Evolutionary conservation across 2,329 filamentous ascomycete genomes (phyloP).

Genomic region (Coniella vitis): DNA sequence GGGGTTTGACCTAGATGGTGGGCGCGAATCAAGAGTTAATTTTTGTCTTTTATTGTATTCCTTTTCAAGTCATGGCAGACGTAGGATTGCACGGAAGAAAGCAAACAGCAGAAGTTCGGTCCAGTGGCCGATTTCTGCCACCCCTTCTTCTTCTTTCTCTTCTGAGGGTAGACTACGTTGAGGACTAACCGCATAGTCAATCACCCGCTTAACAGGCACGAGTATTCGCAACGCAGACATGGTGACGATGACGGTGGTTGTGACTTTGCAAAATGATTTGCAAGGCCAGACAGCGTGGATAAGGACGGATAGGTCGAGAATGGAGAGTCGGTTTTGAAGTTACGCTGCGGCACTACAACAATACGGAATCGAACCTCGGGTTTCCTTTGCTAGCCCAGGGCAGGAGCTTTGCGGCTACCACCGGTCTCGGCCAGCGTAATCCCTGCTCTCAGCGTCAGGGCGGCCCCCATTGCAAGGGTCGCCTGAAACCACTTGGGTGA

Average conservation of each 20-base stretch:
- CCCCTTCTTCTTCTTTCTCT: no score
- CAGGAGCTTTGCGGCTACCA: slow-evolving; percentile 30
- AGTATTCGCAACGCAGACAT: slow-evolving; percentile 68
- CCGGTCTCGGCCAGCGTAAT: slow-evolving; percentile 10
- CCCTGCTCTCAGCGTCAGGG: not conserved
- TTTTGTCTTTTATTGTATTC: no score
- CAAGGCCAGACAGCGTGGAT: no score
- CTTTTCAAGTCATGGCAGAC: no score
- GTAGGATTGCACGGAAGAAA: no score
- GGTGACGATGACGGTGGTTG: slow-evolving; percentile 21
- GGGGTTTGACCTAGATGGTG: slow-evolving; percentile 60
- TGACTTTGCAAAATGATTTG: slow-evolving; percentile 17
- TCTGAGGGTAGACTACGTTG: not conserved
- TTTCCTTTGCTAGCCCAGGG: not conserved
- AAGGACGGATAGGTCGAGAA: slow-evolving; percentile 6
- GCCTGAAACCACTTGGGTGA: not conserved
- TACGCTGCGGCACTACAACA: not conserved
- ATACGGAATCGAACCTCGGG: not conserved
- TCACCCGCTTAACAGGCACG: slow-evolving; percentile 76
- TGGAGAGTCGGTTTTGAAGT: slow-evolving; percentile 9
- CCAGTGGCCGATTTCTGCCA: no score
- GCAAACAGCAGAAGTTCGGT: no score
- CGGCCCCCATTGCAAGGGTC: not conserved
- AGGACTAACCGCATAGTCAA: slow-evolving; percentile 71
- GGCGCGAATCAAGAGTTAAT: no score